phyloP scores from a whole-genome alignment of 805 yeast genomes.

The Maudiozyma serrabonitensis region DNA sequence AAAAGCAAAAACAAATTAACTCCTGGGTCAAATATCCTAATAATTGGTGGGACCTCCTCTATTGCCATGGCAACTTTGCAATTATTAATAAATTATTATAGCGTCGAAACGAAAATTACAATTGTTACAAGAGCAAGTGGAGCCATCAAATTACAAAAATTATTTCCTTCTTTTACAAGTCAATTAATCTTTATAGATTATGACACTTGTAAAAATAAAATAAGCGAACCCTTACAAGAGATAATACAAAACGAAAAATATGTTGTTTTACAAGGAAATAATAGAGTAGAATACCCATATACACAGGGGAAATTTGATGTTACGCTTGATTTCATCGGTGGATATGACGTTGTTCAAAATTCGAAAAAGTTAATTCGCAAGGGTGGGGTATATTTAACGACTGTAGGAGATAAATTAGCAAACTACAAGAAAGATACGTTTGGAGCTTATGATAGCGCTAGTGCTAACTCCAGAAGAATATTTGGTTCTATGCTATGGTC shows the following conservation, averaged over 20 bases:
- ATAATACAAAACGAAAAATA: conserved; percentile 26
- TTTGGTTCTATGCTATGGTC: conserved; percentile 31
- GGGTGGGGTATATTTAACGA: conserved; percentile 46
- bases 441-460: conserved; percentile 29
- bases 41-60: conserved; percentile 73
- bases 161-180: conserved; percentile 32
- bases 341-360: conserved; percentile 40
- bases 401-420: conserved; percentile 51
- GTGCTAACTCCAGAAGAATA: conserved; percentile 29
- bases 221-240: conserved; percentile 23
- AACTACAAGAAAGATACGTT: conserved; percentile 32
- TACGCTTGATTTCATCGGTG: conserved; percentile 67
- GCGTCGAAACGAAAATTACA: conserved; percentile 42
- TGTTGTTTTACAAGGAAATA: conserved; percentile 26
- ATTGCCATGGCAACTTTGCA: conserved; percentile 59
- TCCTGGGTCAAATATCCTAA: conserved; percentile 41
- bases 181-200: conserved; percentile 32
- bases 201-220: conserved; percentile 26
- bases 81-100: conserved; percentile 41
- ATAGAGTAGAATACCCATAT: conserved; percentile 20
- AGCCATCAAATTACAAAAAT: conserved; percentile 31
- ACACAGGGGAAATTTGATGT: conserved; percentile 45
- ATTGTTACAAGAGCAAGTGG: conserved; percentile 51
- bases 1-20: conserved; percentile 23
- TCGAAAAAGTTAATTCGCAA: conserved; percentile 36